Conservation (phyloP, 2,329 filamentous ascomycete genomes). For the Hymenoscyphus infarciens region DNA sequence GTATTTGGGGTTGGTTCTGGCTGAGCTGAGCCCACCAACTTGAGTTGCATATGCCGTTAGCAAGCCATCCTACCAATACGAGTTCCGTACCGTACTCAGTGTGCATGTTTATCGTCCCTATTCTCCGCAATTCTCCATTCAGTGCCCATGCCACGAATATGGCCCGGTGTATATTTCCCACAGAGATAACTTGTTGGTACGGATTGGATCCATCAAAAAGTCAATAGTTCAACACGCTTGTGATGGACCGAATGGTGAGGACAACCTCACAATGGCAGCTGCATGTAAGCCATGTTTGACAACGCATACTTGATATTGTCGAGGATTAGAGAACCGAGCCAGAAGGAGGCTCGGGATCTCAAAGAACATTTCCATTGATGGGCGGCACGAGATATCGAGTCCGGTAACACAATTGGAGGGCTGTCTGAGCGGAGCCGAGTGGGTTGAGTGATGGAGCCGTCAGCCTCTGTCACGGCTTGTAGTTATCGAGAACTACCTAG, state of each 20-base stretch:
- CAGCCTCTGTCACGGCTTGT: not conserved
- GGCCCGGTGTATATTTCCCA: not conserved
- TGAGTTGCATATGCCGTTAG: constrained; percentile 2
- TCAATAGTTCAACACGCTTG: not conserved
- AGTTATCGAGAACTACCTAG: constrained; percentile 4
- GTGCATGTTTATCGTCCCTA: not conserved
- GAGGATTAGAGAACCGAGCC: not conserved
- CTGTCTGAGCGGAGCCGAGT: constrained; percentile 1
- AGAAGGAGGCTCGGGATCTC: not conserved
- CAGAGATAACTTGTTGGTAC: not conserved
- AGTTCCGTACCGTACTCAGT: not conserved
- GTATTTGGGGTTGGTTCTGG: not conserved
- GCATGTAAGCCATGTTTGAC: constrained; percentile 13
- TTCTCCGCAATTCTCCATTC: not conserved
- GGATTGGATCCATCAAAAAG: not conserved
- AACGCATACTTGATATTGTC: constrained; percentile 5
- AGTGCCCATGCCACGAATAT: not conserved
- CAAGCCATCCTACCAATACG: not conserved
- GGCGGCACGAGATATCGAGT: not conserved
- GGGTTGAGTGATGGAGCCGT: not conserved
- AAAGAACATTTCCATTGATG: not conserved
- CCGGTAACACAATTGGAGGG: not conserved
- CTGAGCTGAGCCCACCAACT: not conserved
- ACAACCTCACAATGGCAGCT: not conserved
- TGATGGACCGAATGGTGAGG: not conserved